These are phyloP conservation scores for Hypoxylon sp. DNA, from an alignment of 2,329 filamentous ascomycete species.

Conservation along the genomic window DNA sequence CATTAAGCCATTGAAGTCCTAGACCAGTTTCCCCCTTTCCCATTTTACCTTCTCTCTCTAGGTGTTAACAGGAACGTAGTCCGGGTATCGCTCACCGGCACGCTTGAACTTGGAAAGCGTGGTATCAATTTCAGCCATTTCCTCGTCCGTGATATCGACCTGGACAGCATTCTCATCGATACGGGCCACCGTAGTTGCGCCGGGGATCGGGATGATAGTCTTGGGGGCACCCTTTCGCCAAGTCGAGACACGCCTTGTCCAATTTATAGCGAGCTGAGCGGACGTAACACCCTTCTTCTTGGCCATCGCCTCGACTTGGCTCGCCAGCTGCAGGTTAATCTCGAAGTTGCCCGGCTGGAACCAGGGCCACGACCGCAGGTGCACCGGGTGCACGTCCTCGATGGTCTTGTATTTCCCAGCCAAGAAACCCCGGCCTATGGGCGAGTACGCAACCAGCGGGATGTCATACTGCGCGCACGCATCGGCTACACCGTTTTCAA, in stretches of 20 bases:
- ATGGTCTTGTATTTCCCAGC: conserved; percentile 65
- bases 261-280: conserved; percentile 77
- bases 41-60: conserved; percentile 48
- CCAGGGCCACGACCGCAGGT: conserved; percentile 65
- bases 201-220: conserved; percentile 76
- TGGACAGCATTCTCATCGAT: conserved; percentile 72
- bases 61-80: conserved; percentile 56
- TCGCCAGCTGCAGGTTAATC: conserved; percentile 74
- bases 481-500: conserved; percentile 53
- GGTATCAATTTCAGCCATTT: conserved; percentile 66
- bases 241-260: conserved; percentile 68
- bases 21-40: not conserved
- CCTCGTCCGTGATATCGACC: conserved; percentile 65
- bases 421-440: conserved; percentile 73
- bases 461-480: conserved; percentile 76
- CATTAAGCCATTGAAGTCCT: not conserved
- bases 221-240: conserved; percentile 62
- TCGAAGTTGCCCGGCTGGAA: conserved; percentile 75
- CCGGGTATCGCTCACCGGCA: conserved; percentile 65
- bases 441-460: conserved; percentile 80
- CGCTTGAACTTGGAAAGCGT: conserved; percentile 65
- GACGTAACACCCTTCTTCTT: conserved; percentile 71
- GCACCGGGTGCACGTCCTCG: conserved; percentile 67
- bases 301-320: conserved; percentile 71
- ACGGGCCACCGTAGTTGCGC: conserved; percentile 69